A percentile compares a stretch with the other conserved stretches of the same genome.
Evolutionary conservation across 2,329 filamentous ascomycete genomes (phyloP).

Genomic region (Neonectria magnoliae): DNA sequence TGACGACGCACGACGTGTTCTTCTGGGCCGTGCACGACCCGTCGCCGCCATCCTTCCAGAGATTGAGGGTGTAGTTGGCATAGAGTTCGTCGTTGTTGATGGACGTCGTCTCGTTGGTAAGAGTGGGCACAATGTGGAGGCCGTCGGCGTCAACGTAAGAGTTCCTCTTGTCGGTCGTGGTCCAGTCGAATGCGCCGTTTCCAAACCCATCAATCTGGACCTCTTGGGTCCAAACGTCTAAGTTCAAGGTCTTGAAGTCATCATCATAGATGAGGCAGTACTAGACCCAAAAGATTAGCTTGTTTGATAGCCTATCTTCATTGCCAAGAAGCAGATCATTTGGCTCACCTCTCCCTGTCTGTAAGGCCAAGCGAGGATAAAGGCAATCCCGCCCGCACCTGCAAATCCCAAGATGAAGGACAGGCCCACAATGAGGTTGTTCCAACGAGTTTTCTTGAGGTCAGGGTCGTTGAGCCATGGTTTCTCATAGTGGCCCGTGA

Average conservation of each 20-base stretch:
- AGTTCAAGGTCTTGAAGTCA: conserved; percentile 57
- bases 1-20: conserved; percentile 50
- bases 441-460: conserved; percentile 47
- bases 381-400: conserved; percentile 48
- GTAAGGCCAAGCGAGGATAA: conserved; percentile 43
- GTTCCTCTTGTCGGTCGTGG: conserved; percentile 59
- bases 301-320: not conserved
- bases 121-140: conserved; percentile 65
- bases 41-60: conserved; percentile 46
- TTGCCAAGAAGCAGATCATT: not conserved
- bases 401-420: conserved; percentile 48
- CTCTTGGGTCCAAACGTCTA: conserved; percentile 59
- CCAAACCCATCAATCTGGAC: conserved; percentile 55
- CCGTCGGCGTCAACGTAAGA: conserved; percentile 58
- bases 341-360: conserved; percentile 32
- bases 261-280: conserved; percentile 64
- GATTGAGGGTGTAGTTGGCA: conserved; percentile 55
- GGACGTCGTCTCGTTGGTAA: conserved; percentile 54
- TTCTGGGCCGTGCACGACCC: conserved; percentile 54
- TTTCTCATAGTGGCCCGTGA: conserved; percentile 47
- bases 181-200: conserved; percentile 65
- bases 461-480: conserved; percentile 50
- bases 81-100: conserved; percentile 52
- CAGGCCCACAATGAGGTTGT: conserved; percentile 48
- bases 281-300: conserved; percentile 33